Base-by-base conservation (phyloP, 2,329 filamentous ascomycete genomes). In the Fusarium nisikadoi region DNA sequence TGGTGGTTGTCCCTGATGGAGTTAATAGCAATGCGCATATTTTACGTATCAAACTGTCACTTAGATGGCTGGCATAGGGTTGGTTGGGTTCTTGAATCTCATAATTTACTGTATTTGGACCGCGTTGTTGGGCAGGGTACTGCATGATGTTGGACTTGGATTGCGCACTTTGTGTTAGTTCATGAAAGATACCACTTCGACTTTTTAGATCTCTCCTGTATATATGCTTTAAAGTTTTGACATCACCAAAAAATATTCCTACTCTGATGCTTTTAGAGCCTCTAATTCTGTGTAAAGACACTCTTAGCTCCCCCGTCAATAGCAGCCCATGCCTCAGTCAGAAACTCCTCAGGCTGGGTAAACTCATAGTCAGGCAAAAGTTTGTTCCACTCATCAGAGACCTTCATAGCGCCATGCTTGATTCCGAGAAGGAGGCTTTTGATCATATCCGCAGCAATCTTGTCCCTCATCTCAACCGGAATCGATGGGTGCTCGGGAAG, bases 301-400 rank as follows among this genome's bases (percentile, higher is more conserved):
- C 38, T 68, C 41, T 61, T 38, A 16, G 65, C 68, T 0, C 71
- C 71, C 3, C 20, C 60, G 3, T 72, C 73, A 49, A 76, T 65
- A 2, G 49, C 43, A 16, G 62, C 47, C 75, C 75, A 77, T 20
- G 75, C 76, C 70, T 83, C 74, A 2, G 52, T 72, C 12, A 87
- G 62, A 64, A 86, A 87, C 27, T 83, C 82, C 53, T 85, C 83
- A 1, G 79, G 75, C 10, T 76, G 68, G 3, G 75, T 80, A 45
- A 86, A 87, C 59, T 81, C 64, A 41, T 81, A 84, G n/a, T 84
- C 81, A 0, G 85, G 84, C 27, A 85, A 79, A 19, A 83, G 65
- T 54, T 79, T 67, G 62, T 87, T 87, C 79, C 80, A 86, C 54
- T 84, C 83, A 52, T 81, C 79, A 5, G 83, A 80, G 1, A 83